Conservation (phyloP, 345 rosid species). For the Eucalyptus tenuipes region DNA sequence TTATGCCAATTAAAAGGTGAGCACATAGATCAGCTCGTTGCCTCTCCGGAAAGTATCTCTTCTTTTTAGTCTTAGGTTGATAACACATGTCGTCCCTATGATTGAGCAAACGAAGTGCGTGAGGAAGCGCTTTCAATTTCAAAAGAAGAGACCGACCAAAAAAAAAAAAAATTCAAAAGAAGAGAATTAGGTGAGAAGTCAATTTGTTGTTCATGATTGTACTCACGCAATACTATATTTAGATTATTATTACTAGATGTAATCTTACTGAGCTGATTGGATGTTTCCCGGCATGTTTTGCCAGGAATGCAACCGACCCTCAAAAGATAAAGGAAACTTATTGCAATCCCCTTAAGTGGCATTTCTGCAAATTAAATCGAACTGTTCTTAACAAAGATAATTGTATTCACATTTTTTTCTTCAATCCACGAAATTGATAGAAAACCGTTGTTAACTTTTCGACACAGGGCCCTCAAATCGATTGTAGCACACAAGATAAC, state of each 20-base stretch:
- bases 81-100: not conserved
- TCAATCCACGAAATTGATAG: not conserved
- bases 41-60: not conserved
- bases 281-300: not conserved
- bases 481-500: not conserved
- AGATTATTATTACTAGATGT: not conserved
- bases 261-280: not conserved
- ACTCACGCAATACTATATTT: not conserved
- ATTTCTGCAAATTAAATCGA: not conserved
- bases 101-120: not conserved
- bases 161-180: not conserved
- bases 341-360: not conserved
- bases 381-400: not conserved
- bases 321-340: not conserved
- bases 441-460: rapidly evolving
- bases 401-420: not conserved
- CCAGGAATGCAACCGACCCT: not conserved
- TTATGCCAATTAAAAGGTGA: not conserved
- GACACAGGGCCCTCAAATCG: not conserved
- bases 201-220: not conserved
- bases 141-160: not conserved
- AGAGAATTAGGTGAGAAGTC: not conserved
- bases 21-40: not conserved
- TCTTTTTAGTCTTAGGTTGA: not conserved
- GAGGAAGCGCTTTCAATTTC: not conserved